Base-by-base conservation (phyloP, 768 basidiomycete species). In the Pulveroboletus sp. region DNA sequence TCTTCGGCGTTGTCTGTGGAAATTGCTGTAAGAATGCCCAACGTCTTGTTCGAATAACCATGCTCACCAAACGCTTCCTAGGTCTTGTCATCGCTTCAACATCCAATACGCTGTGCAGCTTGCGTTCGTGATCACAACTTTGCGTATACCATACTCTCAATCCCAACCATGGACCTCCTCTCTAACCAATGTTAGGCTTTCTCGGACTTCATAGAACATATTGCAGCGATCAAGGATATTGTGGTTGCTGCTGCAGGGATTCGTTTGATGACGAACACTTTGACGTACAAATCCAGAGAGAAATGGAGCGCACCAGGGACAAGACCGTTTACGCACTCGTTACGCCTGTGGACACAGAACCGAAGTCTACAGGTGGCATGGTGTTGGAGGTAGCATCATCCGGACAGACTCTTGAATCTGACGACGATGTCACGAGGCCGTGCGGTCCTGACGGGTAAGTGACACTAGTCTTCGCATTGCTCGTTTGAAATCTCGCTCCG, bases 221-320 rank as follows among this genome's bases (percentile, higher is more conserved):
- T 26, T 64, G 47, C 32, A 51, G 49, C 36, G 19, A 50, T 20
- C 51, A 47, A 20, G 53, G 61, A 10, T 62, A 27, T 31, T 64
- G 51, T 19, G 54, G 63, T 8, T 50, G 48, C 47, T 62, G 52
- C 41, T 55, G 51, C 35, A 37, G 36, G n/a, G 51, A 53, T 43
- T 51, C 56, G 3, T 54, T 56, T 31, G 47, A 64, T 32, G 58
- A 56, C 2, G 51, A 56, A 41, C 49, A 42, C 20, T 62, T 62
- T 36, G 58, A 63, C 22, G 49, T 43, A 19, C 49, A 53, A 24
- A 46, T 54, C 24, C 41, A 47, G 27, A 51, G 20, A 34, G 54
- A 54, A 38, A 56, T 54, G 48, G 63, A 64, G 31, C 52, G 57
- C 13, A 59, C 63, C 22, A 51, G 52, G 47, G 55, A 58, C 47